A percentile compares a stretch with the other conserved stretches of the same genome.
These are phyloP conservation scores for Xylariaceae sp. DNA, from an alignment of 2,329 filamentous ascomycete genomes.

Conservation along the genomic window DNA sequence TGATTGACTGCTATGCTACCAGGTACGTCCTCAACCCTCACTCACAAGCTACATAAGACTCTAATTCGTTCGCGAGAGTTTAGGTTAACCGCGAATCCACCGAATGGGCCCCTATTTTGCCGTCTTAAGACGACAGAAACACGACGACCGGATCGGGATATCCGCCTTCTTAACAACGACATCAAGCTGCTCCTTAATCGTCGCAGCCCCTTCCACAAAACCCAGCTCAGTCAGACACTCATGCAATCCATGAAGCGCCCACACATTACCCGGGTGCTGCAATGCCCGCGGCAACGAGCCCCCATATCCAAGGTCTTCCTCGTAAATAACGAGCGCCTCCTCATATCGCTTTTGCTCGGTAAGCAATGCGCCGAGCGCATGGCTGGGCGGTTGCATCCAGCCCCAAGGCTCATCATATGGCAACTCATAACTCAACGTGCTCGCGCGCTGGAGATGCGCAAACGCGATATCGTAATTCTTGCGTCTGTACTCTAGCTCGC, in stretches of 20 bases:
- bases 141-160: conserved; percentile 33
- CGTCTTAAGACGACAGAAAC: conserved; percentile 31
- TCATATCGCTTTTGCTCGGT: conserved; percentile 59
- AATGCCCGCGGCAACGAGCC: conserved; percentile 57
- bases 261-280: conserved; percentile 68
- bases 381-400: conserved; percentile 71
- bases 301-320: conserved; percentile 56
- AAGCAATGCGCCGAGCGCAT: conserved; percentile 64
- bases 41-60: background rate
- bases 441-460: conserved; percentile 50
- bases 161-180: conserved; percentile 27
- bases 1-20: no score
- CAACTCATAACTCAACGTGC: conserved; percentile 56
- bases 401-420: conserved; percentile 73
- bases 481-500: conserved; percentile 66
- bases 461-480: conserved; percentile 57
- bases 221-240: conserved; percentile 60
- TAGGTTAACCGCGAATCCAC: no score
- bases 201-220: conserved; percentile 35
- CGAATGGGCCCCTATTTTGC: background rate
- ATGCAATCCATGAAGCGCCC: conserved; percentile 67
- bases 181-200: conserved; percentile 26
- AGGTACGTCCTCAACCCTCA: no score
- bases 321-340: conserved; percentile 53
- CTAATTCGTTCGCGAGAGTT: no score